Conservation (phyloP, 2,329 filamentous ascomycete species). For the Ophioceras dolichostomum region DNA sequence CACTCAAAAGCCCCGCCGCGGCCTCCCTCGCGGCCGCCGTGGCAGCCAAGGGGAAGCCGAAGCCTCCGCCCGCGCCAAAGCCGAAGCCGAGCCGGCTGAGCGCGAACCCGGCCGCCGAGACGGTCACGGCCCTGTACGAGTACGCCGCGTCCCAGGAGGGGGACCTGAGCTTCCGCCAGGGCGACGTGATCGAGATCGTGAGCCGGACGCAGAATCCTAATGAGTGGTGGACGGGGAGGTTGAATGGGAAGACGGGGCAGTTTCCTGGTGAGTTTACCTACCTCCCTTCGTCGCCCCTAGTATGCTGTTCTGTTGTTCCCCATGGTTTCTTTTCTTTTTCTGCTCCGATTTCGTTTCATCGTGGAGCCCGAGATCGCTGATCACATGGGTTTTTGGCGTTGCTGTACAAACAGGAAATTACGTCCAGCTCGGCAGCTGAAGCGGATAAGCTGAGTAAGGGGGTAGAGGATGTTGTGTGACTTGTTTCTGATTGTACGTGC, state of each 20-base stretch:
- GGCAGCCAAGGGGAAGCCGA: conserved; percentile 53
- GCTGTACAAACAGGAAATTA: conserved; percentile 25
- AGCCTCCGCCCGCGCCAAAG: conserved; percentile 51
- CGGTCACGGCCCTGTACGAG: conserved; percentile 84
- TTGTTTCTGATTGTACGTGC: no score
- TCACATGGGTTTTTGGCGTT: background rate
- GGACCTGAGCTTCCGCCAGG: conserved; percentile 79
- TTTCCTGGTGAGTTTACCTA: conserved; percentile 68
- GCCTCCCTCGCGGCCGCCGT: conserved; percentile 30
- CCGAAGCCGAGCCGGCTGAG: conserved; percentile 70
- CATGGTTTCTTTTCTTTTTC: background rate
- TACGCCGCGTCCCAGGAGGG: conserved; percentile 93
- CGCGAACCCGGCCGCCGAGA: conserved; percentile 55
- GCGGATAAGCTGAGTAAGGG: no score
- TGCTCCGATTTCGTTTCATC: background rate
- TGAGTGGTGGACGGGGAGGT: conserved; percentile 89
- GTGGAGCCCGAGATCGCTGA: background rate
- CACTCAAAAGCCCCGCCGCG: conserved; percentile 13
- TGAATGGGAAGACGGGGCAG: conserved; percentile 73
- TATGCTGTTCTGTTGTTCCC: background rate
- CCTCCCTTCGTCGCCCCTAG: background rate
- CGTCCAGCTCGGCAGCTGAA: conserved; percentile 25
- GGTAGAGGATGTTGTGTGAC: no score
- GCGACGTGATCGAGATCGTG: conserved; percentile 83
- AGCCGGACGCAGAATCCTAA: conserved; percentile 79